A percentile compares a stretch with the other conserved stretches of the same genome.
These are phyloP conservation scores for Globisporangium abappressorium DNA, from an alignment of 352 stramenopile genomes.

Conservation along the genomic window DNA sequence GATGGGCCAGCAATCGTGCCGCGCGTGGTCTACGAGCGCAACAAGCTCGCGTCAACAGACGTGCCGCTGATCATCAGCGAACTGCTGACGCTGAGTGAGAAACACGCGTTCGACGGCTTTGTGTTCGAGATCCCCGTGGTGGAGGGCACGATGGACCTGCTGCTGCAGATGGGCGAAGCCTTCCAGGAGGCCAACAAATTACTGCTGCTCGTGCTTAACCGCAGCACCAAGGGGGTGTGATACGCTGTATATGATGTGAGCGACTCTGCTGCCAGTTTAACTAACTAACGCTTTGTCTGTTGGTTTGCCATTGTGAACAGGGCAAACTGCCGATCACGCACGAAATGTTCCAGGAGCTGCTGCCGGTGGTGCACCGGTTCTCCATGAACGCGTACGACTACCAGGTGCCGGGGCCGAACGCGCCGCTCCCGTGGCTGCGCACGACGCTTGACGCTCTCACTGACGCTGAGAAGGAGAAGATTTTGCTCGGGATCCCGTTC, in stretches of 20 bases:
- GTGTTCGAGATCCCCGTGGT: slow-evolving; percentile 79
- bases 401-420: slow-evolving; percentile 57
- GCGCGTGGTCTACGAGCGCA: slow-evolving; percentile 79
- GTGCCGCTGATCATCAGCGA: slow-evolving; percentile 51
- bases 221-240: slow-evolving; percentile 48
- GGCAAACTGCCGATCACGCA: slow-evolving; percentile 49
- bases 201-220: slow-evolving; percentile 62
- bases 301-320: slow-evolving; percentile 16
- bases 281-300: not conserved
- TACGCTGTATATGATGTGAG: not conserved
- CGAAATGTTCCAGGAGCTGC: slow-evolving; percentile 52
- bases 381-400: slow-evolving; percentile 85
- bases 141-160: slow-evolving; percentile 54
- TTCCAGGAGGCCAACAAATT: slow-evolving; percentile 48
- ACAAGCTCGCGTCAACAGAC: slow-evolving; percentile 45
- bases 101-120: slow-evolving; percentile 62
- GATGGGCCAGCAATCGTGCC: slow-evolving; percentile 53
- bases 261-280: not conserved
- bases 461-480: slow-evolving; percentile 40
- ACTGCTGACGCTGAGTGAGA: slow-evolving; percentile 37
- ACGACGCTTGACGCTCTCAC: slow-evolving; percentile 51
- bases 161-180: slow-evolving; percentile 49
- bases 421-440: slow-evolving; percentile 64
- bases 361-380: slow-evolving; percentile 69
- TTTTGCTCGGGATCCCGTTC: slow-evolving; percentile 75